These are phyloP conservation scores for Dysphania ambrosioides DNA, from an alignment of 148 eudicot genomes.

Conservation along the genomic window DNA sequence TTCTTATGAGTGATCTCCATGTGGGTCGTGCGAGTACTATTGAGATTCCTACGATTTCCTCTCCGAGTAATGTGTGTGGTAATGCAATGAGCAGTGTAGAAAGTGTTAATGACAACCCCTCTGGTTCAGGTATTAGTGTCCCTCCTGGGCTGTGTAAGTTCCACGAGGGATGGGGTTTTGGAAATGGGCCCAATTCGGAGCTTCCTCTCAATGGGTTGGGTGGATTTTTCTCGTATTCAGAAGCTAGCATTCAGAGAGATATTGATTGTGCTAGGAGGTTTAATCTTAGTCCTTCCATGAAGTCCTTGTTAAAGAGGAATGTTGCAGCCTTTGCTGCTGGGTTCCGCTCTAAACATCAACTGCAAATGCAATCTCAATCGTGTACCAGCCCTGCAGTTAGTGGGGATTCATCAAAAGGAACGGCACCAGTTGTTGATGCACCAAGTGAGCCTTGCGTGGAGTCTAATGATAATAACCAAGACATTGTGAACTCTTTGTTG, in stretches of 20 bases:
- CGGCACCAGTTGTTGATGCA: constrained; percentile 30
- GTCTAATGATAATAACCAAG: constrained; percentile 52
- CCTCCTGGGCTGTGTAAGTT: constrained; percentile 67
- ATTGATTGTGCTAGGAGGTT: constrained; percentile 88
- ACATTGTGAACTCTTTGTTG: constrained; percentile 64
- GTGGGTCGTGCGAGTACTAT: constrained; percentile 87
- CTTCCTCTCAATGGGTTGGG: constrained; percentile 53
- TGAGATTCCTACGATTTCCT: constrained; percentile 67
- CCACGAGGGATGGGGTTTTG: constrained; percentile 91
- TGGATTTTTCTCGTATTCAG: constrained; percentile 55
- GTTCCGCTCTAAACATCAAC: constrained; percentile 52
- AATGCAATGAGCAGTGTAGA: constrained; percentile 33
- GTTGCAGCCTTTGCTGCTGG: constrained; percentile 95
- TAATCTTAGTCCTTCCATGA: constrained; percentile 88
- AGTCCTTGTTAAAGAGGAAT: constrained; percentile 72
- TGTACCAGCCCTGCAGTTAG: constrained; percentile 35
- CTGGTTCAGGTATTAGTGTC: constrained; percentile 42
- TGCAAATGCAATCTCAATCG: constrained; percentile 48
- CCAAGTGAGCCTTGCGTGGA: constrained; percentile 42
- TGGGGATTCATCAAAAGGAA: constrained; percentile 45
- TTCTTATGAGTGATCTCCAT: constrained; percentile 92
- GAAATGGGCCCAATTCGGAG: constrained; percentile 54
- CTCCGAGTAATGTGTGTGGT: constrained; percentile 34
- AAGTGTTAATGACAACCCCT: constrained; percentile 38
- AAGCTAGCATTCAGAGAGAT: constrained; percentile 54